Evolutionary conservation across 371 early-diverging fungal genomes (phyloP).

Genomic region (Zychaea mexicana): DNA sequence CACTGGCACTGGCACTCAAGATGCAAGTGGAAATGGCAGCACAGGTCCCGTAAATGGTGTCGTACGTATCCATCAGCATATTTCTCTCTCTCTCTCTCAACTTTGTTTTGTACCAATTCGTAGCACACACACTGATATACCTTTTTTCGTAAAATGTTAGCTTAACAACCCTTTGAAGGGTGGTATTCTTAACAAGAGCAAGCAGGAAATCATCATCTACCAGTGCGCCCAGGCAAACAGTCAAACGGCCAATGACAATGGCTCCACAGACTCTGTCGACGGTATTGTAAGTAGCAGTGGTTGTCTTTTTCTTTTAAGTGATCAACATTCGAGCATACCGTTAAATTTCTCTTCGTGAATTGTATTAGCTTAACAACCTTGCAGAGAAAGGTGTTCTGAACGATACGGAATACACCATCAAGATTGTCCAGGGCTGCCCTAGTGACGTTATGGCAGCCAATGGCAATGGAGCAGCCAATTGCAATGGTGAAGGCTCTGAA

Average conservation of each 20-base stretch:
- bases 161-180: not conserved
- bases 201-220: conserved; percentile 2
- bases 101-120: too few relatives aligned
- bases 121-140: too few relatives aligned
- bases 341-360: too few relatives aligned
- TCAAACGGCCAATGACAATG: not conserved
- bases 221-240: not conserved
- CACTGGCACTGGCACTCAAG: not conserved
- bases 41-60: not conserved
- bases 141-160: not conserved
- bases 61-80: too few relatives aligned
- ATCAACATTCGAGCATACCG: too few relatives aligned
- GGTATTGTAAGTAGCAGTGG: not conserved
- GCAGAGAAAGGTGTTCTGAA: not conserved
- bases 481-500: not conserved
- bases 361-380: not conserved
- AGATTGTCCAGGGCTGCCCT: not conserved
- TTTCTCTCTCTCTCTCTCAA: too few relatives aligned
- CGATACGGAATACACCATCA: not conserved
- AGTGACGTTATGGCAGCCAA: not conserved
- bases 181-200: not conserved
- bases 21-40: not conserved
- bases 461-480: not conserved
- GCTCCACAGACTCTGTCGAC: not conserved
- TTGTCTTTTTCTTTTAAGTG: not conserved